Conservation (phyloP, 129 eudicot species). For the Tagetes erecta region DNA sequence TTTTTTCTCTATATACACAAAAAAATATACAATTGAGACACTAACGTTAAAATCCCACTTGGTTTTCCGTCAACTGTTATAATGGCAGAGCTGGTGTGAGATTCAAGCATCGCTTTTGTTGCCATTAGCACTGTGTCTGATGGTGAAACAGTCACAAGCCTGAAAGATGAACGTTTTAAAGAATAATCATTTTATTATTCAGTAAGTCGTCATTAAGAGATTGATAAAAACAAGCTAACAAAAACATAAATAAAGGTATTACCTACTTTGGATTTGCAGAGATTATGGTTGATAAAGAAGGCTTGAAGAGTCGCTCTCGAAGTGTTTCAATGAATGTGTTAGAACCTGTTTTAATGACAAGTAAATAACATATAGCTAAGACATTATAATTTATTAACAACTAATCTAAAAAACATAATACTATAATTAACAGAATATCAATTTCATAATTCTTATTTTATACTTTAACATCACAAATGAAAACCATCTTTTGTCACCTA, state of each 20-base stretch:
- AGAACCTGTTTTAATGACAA: slow-evolving; percentile 48
- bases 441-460: background rate
- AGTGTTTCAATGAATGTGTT: slow-evolving; percentile 88
- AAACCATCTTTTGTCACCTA: background rate
- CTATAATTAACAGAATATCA: background rate
- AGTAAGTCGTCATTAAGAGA: background rate
- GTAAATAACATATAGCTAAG: slow-evolving; percentile 7
- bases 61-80: slow-evolving; percentile 84
- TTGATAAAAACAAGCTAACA: background rate
- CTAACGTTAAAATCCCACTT: slow-evolving; percentile 90
- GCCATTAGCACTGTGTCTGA: slow-evolving; percentile 83
- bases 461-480: background rate
- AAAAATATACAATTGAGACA: background rate
- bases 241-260: slow-evolving; percentile 45
- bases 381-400: background rate
- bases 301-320: slow-evolving; percentile 79
- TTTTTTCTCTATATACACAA: background rate
- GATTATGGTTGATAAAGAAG: slow-evolving; percentile 83
- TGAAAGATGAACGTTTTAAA: slow-evolving; percentile 31
- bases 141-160: slow-evolving; percentile 81
- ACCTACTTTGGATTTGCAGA: slow-evolving; percentile 98
- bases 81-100: slow-evolving; percentile 68
- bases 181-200: slow-evolving; percentile 5
- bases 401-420: background rate
- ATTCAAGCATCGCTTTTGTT: slow-evolving; percentile 83